Percentiles rank a stretch among this genome's conserved stretches.
Evolutionary conservation across 768 basidiomycete genomes (phyloP).

Genomic region (Saitozyma sp.): DNA sequence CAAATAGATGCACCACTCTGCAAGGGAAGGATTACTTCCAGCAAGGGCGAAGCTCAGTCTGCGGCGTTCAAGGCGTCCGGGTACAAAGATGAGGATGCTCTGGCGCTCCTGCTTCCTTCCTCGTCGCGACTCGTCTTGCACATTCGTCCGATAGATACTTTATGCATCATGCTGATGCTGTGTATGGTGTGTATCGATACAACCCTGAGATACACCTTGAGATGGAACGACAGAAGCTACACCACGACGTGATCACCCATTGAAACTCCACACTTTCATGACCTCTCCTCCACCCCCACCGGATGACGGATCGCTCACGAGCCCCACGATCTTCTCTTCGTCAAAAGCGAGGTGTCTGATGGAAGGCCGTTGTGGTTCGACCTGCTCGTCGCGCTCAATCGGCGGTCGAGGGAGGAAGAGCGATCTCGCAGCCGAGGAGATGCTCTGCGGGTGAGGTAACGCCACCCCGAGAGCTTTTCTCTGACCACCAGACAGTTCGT

Average conservation of each 20-base stretch:
- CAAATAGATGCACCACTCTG: no score
- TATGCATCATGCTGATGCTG: not conserved
- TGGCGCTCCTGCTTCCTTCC: not conserved
- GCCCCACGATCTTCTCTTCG: slow-evolving; percentile 51
- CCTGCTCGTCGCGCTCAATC: slow-evolving; percentile 3
- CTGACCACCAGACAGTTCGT: slow-evolving; percentile 4
- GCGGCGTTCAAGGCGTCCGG: not conserved
- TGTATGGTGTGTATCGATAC: not conserved
- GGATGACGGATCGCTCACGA: slow-evolving; percentile 20
- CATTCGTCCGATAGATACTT: not conserved
- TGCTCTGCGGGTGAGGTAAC: slow-evolving; percentile 44
- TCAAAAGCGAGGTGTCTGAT: slow-evolving; percentile 47
- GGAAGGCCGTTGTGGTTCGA: slow-evolving; percentile 5
- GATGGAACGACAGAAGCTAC: slow-evolving; percentile 20
- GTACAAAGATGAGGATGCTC: not conserved
- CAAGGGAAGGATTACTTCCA: no score
- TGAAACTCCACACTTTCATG: slow-evolving; percentile 44
- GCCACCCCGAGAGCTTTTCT: no score
- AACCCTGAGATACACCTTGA: slow-evolving; percentile 1
- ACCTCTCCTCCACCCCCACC: slow-evolving; percentile 16
- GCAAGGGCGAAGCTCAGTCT: no score
- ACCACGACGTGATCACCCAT: slow-evolving; percentile 7
- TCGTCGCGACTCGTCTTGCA: not conserved
- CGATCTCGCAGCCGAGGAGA: slow-evolving; percentile 44
- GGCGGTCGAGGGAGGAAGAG: slow-evolving; percentile 39